Evolutionary conservation across 1,284 basidiomycete genomes (phyloP), one percentile per base, ranked within the genome.

Genomic region (Volvariella volvacea): DNA sequence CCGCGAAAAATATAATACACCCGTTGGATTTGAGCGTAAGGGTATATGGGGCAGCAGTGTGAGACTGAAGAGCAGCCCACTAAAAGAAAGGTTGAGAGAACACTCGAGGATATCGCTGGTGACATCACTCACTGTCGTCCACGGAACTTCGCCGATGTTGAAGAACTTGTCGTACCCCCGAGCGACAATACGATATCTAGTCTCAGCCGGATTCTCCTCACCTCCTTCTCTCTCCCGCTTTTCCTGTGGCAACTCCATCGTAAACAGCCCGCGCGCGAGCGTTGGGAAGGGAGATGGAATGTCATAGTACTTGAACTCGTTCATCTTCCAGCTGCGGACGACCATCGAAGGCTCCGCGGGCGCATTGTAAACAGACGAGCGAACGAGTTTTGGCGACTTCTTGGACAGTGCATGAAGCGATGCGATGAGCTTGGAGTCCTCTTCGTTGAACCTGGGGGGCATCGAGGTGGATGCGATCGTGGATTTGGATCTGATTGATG

Each of bases 111-210:
- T n/a, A 16, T 42, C 19, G 28, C 41, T 22, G 4, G 25, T 41
- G 43, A 45, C 40, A 38, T 17, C 15, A 68, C 86, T 58, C 56
- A 95, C 94, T 45, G 82, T 83, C 0, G 87, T 94, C 92, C 94
- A 99, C 1, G 87, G 84, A 20, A 98, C 90, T 61, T 99, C 95
- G 21, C 83, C 88, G 25, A 96, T 89, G 61, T 97, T 99, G 74
- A 99, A 99, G 67, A 99, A 99, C 67, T 99, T 99, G 73, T 99
- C 96, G 58, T 99, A 99, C 0, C 95, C 95, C 40, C 96, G 70
- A 0, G 80, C 87, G 0, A 95, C 83, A 45, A 99, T 95, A 41
- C 90, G 67, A 56, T 88, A 74, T 30, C 63, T 58, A 34, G 34
- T 4, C 9, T 37, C 15, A 7, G 34, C 28, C 63, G 58, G 33